Evolutionary conservation across 108 stramenopile genomes (phyloP).

Genomic region (Mayamaea pseudoterrestris): DNA sequence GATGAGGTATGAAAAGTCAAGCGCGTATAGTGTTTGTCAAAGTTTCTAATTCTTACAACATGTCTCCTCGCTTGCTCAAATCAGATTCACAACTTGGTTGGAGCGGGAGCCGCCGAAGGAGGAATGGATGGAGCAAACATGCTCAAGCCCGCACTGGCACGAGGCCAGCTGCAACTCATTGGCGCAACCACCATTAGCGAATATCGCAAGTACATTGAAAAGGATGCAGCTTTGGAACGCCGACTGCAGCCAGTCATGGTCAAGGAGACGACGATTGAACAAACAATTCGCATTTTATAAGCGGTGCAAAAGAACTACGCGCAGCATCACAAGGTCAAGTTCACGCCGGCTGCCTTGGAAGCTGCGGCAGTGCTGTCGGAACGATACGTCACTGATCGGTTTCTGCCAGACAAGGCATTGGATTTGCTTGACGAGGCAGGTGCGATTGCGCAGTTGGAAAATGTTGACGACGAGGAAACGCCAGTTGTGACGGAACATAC

Average conservation of each 20-base stretch:
- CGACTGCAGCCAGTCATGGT: slow-evolving; percentile 79
- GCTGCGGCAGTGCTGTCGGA: slow-evolving; percentile 63
- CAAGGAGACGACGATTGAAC: slow-evolving; percentile 68
- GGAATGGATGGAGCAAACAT: slow-evolving; percentile 88
- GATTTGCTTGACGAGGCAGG: slow-evolving; percentile 96
- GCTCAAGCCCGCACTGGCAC: slow-evolving; percentile 81
- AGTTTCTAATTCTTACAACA: too few relatives aligned
- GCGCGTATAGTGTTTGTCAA: too few relatives aligned
- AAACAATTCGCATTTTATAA: slow-evolving; percentile 63
- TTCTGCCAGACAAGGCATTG: slow-evolving; percentile 75
- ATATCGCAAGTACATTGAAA: slow-evolving; percentile 87
- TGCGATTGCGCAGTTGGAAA: slow-evolving; percentile 75
- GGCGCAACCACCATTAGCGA: slow-evolving; percentile 87
- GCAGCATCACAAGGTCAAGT: slow-evolving; percentile 58
- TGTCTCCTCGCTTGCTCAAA: too few relatives aligned
- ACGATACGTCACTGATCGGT: slow-evolving; percentile 69
- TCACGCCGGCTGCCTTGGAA: slow-evolving; percentile 37
- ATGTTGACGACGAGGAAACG: slow-evolving; percentile 11
- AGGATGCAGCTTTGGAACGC: slow-evolving; percentile 84
- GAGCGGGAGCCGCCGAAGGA: slow-evolving; percentile 79
- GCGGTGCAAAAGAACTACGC: slow-evolving; percentile 64
- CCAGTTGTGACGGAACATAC: slow-evolving; percentile 56
- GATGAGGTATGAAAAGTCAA: too few relatives aligned
- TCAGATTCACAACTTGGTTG: slow-evolving; percentile 71
- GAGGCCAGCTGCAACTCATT: slow-evolving; percentile 75